Base-by-base conservation (phyloP, 2,329 filamentous ascomycete genomes). In the Drechslera avenae region DNA sequence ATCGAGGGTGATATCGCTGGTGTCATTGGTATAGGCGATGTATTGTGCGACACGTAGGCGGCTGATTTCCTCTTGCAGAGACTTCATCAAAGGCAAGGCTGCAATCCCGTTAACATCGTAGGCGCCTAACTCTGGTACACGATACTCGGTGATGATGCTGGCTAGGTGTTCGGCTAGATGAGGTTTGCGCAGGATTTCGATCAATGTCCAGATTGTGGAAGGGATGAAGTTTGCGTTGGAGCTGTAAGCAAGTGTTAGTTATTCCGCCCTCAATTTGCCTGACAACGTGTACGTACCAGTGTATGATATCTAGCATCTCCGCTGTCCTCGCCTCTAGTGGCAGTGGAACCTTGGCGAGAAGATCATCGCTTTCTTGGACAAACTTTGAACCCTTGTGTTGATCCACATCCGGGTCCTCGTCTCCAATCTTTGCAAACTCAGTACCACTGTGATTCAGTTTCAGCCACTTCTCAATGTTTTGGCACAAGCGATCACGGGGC, bases 401-500 rank as follows among this genome's bases (percentile, higher is more conserved):
- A 39, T 71, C 59, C 56, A 56, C 65, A 3, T 43, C 14, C 4
- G 57, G 39, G 32, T 63, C 60, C 3, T 55, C 48, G 4, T 48
- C 47, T 0, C 17, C 48, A 14, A 54, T 36, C 6, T 53, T 56
- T 2, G 57, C 56, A 39, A 58, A 58, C 3, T 63, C 57, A 5
- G 50, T 52, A 4, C 60, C 63, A 26, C 48, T 50, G 21, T 60
- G 55, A 3, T 49, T 60, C 3, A 37, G 35, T 19, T 51, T 56
- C 14, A 65, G 34, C 68, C 67, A 71, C 16, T 55, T 60, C 31
- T 52, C 52, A 5, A 72, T 33, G n/a, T 57, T 57, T 23, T 57
- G 39, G 8, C 57, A 51, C 21, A 69, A 39, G 6, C 57, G 57
- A 30, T 65, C 58, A 4, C 63, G 64, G 1, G 59, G 52, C 17